These are phyloP conservation scores for Chloris gayana DNA, from an alignment of 176 grass and related monocot species.

Conservation along the genomic window DNA sequence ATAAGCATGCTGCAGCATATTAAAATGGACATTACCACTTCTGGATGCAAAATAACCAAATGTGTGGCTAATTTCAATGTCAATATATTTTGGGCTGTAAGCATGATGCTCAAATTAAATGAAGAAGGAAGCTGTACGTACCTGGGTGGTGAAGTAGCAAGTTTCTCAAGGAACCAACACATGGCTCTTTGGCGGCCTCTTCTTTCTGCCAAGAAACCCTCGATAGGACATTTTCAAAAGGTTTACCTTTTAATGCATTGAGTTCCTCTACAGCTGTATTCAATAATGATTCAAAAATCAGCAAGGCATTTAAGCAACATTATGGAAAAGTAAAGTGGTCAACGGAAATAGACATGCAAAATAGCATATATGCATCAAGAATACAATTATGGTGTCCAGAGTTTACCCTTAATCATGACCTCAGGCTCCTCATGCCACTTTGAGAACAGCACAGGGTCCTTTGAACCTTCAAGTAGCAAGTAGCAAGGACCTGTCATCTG, in stretches of 20 bases:
- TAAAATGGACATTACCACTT: constrained; percentile 31
- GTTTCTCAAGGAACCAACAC: constrained; percentile 69
- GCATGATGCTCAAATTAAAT: constrained; percentile 31
- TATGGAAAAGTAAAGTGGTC: not conserved
- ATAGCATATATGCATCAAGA: not conserved
- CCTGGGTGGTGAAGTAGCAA: constrained; percentile 68
- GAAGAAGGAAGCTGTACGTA: constrained; percentile 28
- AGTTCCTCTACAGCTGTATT: constrained; percentile 54
- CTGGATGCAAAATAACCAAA: constrained; percentile 11
- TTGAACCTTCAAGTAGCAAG: constrained; percentile 74
- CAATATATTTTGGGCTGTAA: constrained; percentile 14
- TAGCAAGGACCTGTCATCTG: constrained; percentile 72
- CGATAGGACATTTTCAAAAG: constrained; percentile 34
- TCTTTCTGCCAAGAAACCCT: constrained; percentile 56
- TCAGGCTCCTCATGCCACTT: constrained; percentile 50
- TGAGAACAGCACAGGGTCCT: constrained; percentile 37
- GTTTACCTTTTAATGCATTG: constrained; percentile 24
- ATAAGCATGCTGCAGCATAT: constrained; percentile 59
- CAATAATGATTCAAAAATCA: constrained; percentile 20
- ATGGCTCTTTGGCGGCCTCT: constrained; percentile 53
- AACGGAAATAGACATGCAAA: constrained; percentile 11
- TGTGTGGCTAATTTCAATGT: constrained; percentile 9
- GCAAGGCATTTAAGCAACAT: constrained; percentile 2
- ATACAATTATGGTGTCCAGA: constrained; percentile 4
- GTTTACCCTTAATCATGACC: constrained; percentile 57